These are phyloP conservation scores for Raffaelea arxii DNA, from an alignment of 2,329 filamentous ascomycete species.

Conservation along the genomic window DNA sequence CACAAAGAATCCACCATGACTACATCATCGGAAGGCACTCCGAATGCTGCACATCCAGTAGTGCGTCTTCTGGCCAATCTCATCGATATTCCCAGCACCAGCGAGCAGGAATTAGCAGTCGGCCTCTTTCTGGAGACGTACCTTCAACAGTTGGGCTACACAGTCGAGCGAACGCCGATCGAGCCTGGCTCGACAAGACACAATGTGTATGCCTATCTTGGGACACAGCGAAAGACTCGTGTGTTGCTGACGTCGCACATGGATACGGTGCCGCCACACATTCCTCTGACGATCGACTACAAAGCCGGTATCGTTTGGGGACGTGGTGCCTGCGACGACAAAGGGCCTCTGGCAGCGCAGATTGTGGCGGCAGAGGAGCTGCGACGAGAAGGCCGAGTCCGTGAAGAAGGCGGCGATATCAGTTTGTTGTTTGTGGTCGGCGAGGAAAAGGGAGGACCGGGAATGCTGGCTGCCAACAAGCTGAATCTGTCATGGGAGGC, in stretches of 20 bases:
- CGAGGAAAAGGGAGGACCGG: constrained; percentile 4
- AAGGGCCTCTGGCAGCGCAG: constrained; percentile 1
- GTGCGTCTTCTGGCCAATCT: no score
- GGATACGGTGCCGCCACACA: constrained; percentile 2
- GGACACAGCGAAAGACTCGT: not conserved
- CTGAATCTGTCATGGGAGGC: not conserved
- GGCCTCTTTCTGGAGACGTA: not conserved
- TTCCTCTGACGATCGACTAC: not conserved
- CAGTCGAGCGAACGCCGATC: not conserved
- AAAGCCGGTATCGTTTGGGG: not conserved
- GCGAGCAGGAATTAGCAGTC: not conserved
- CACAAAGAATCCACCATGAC: no score
- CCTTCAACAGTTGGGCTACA: not conserved
- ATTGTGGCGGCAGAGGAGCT: constrained; percentile 1
- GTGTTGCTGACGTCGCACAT: constrained; percentile 2
- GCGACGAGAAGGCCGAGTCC: not conserved
- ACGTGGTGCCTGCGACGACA: constrained; percentile 4
- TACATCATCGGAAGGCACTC: no score
- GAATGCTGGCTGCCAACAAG: constrained; percentile 1
- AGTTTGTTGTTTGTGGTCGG: constrained; percentile 2
- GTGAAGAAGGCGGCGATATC: not conserved
- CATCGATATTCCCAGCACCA: not conserved
- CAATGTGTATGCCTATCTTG: constrained; percentile 1
- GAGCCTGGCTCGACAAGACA: not conserved
- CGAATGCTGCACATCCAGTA: no score